phyloP scores from a whole-genome alignment of 441 rosid genomes.

The Jatropha podagrica region DNA sequence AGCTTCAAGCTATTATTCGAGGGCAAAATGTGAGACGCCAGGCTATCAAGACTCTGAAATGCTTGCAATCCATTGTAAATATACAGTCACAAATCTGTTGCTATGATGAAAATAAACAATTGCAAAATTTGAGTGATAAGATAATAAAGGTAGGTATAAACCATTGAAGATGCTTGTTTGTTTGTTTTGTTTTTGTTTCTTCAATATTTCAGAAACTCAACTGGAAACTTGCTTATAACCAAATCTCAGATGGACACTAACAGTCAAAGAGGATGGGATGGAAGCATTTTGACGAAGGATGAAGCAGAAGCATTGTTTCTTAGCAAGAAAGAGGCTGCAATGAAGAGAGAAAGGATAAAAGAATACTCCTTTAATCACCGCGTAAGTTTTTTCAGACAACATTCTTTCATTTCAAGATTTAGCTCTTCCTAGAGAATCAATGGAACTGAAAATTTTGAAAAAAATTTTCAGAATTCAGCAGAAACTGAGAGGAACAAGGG shows the following conservation, averaged over 20 bases:
- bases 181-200: not conserved
- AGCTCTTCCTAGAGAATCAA: not conserved
- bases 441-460: not conserved
- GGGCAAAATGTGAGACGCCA: conserved; percentile 81
- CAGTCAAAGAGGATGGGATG: conserved; percentile 74
- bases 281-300: conserved; percentile 77
- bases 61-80: conserved; percentile 78
- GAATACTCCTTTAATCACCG: conserved; percentile 67
- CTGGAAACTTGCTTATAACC: not conserved
- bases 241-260: conserved; percentile 57
- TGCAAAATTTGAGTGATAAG: conserved; percentile 11
- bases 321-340: conserved; percentile 72
- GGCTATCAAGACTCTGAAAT: conserved; percentile 69
- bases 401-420: not conserved
- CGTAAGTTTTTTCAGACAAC: conserved; percentile 34
- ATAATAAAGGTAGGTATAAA: conserved; percentile 14
- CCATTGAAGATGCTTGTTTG: not conserved
- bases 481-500: conserved; percentile 65
- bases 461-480: conserved; percentile 61
- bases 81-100: conserved; percentile 72
- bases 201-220: not conserved
- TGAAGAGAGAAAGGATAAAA: conserved; percentile 65
- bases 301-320: conserved; percentile 58
- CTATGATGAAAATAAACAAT: conserved; percentile 22
- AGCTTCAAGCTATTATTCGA: conserved; percentile 86